Evolutionary conservation across 2,329 filamentous ascomycete species (phyloP), one percentile per base, ranked within the genome.

Genomic region (Fusarium sp.): DNA sequence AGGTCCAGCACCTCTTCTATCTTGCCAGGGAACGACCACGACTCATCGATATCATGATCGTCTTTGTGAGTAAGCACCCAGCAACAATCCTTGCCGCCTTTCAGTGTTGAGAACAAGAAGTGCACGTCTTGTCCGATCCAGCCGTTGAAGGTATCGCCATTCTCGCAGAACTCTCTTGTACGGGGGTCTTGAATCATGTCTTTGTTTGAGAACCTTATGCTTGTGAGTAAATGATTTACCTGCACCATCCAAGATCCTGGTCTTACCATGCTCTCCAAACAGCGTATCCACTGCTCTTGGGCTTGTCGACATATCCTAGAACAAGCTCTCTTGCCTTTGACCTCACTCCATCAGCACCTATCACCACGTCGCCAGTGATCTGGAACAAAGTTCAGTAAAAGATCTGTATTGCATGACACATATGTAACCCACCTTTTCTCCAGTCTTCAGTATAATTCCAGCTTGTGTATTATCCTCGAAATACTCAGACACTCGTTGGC

Each of bases 131-230:
- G 54, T 8, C 73, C 71, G 18, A 75, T 86, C 88, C 86, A 87
- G 32, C 88, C 88, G 61, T 88, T 88, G 79, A 90, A 89, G 0
- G 87, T 88, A 77, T 90, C 88, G 38, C 88, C 88, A 64, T 89
- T 83, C 38, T 81, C 83, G 71, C 88, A 89, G 62, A 89, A 88
- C 40, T 88, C 83, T 37, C 84, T 85, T 4, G 88, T 89, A 28
- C 83, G 79, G 2, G 87, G 85, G 70, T 89, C 87, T 15, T 80
- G 80, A 25, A 89, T 82, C 84, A 87, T 86, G 60, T 87, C 84
- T 40, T 85, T 84, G 69, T 87, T 87, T 0, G 74, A 75, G 47
- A 76, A 76, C 74, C 74, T 76, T 5, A 0, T 6, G 30, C 9
- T 0, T 11, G 5, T 28, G 4, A 38, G 38, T n/a, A 10, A 43